Percentiles rank a stretch among this genome's conserved stretches.
These are phyloP conservation scores for Myriosclerotinia scirpicola DNA, from an alignment of 2,329 filamentous ascomycete species.

Conservation along the genomic window DNA sequence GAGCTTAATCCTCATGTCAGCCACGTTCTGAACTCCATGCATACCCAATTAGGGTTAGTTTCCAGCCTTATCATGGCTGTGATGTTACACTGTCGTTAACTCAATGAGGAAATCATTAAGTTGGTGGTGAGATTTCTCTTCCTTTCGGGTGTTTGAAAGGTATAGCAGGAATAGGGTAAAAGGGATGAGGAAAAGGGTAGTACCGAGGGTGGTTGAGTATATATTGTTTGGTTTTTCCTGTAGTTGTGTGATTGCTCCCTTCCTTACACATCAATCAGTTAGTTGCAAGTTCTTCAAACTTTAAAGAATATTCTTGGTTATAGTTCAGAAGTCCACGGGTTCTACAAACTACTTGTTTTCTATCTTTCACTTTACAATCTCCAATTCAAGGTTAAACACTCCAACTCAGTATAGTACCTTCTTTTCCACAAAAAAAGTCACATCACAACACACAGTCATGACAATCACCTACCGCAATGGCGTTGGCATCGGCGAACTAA, in stretches of 20 bases:
- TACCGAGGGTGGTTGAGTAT: neutral
- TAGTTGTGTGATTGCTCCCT: neutral
- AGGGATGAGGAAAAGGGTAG: neutral
- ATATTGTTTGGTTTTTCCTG: neutral
- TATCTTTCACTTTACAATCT: neutral
- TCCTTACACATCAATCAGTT: neutral
- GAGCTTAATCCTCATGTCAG: conserved; percentile 10
- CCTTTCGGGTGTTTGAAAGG: neutral
- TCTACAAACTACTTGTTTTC: neutral
- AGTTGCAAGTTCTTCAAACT: neutral
- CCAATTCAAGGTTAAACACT: neutral
- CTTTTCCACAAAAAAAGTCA: no score
- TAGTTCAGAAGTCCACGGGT: no score
- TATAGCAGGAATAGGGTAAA: neutral
- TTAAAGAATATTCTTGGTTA: neutral
- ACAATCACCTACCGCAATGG: conserved; percentile 41
- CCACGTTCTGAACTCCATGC: conserved; percentile 11
- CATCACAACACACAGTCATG: conserved; percentile 25
- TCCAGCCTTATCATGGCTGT: neutral
- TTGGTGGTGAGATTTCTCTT: neutral
- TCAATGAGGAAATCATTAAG: neutral
- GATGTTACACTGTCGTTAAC: neutral
- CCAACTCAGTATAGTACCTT: no score
- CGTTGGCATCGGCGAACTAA: conserved; percentile 47
- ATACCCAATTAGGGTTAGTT: neutral